Conservation (phyloP, 2,329 filamentous ascomycete species). For the Colletotrichum shisoi region DNA sequence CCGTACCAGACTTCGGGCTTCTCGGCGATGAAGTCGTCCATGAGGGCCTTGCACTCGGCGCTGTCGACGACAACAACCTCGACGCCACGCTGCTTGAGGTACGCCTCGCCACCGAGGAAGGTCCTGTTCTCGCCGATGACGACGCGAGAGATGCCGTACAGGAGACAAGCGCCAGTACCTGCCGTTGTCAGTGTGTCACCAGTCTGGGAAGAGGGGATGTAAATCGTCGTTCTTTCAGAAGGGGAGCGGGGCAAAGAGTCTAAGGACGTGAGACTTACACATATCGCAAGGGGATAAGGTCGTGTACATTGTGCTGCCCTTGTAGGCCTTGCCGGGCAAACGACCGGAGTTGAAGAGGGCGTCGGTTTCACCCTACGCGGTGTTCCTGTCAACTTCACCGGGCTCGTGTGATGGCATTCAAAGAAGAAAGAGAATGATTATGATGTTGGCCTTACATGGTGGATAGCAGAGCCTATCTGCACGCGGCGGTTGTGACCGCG, state of each 20-base stretch:
- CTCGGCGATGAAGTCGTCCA: constrained; percentile 75
- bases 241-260: neutral
- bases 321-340: constrained; percentile 72
- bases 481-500: constrained; percentile 79
- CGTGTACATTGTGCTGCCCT: constrained; percentile 78
- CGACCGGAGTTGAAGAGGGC: constrained; percentile 78
- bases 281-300: constrained; percentile 82
- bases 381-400: constrained; percentile 32
- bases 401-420: too few relatives aligned
- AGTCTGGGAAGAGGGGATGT: neutral
- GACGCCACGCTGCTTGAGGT: constrained; percentile 71
- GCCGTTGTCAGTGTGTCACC: neutral
- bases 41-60: constrained; percentile 70
- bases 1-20: constrained; percentile 75
- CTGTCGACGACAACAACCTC: constrained; percentile 76
- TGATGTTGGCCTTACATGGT: constrained; percentile 65
- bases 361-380: constrained; percentile 73
- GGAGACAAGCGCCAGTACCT: constrained; percentile 74
- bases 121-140: constrained; percentile 81
- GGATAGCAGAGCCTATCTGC: constrained; percentile 73
- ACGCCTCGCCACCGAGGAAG: constrained; percentile 76
- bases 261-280: constrained; percentile 55
- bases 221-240: neutral
- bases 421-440: too few relatives aligned
- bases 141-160: constrained; percentile 77